phyloP scores from a whole-genome alignment of 805 yeast genomes.

The Starmerella sirachaensis region DNA sequence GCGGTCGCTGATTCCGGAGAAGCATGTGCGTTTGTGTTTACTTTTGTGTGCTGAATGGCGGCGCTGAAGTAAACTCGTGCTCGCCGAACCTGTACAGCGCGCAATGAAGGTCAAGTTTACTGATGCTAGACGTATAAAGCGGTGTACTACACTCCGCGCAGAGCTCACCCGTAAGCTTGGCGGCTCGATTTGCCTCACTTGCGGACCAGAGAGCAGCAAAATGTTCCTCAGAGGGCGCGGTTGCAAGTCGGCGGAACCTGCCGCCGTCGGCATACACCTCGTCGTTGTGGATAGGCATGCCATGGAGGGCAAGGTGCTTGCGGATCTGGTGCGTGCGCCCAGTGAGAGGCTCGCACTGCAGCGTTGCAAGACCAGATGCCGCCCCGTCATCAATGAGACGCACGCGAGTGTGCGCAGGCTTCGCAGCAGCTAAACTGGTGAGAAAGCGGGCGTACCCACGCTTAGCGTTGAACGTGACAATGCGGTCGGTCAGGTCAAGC shows the following conservation, averaged over 20 bases:
- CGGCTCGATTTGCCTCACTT: constrained; percentile 7
- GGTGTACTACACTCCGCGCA: constrained; percentile 21
- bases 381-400: constrained; percentile 1
- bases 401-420: constrained; percentile 17
- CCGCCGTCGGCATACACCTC: constrained; percentile 51
- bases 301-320: constrained; percentile 75
- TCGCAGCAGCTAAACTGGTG: constrained; percentile 2
- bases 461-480: constrained; percentile 21
- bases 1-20: too few relatives aligned
- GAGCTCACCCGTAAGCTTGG: constrained; percentile 15
- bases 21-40: too few relatives aligned
- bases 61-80: constrained; percentile 2
- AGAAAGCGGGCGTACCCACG: constrained; percentile 18
- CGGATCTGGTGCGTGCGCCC: constrained; percentile 94
- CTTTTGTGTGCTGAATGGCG: too few relatives aligned
- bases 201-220: constrained; percentile 10
- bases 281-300: constrained; percentile 81
- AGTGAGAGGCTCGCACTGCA: constrained; percentile 69
- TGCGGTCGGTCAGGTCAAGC: constrained; percentile 10
- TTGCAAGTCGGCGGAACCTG: constrained; percentile 7
- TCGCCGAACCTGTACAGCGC: constrained; percentile 16
- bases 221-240: constrained; percentile 11
- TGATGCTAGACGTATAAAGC: constrained; percentile 9
- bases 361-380: constrained; percentile 32
- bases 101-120: constrained; percentile 21